Evolutionary conservation across 306 rosid species (phyloP).

Genomic region (Rosa rugosa): DNA sequence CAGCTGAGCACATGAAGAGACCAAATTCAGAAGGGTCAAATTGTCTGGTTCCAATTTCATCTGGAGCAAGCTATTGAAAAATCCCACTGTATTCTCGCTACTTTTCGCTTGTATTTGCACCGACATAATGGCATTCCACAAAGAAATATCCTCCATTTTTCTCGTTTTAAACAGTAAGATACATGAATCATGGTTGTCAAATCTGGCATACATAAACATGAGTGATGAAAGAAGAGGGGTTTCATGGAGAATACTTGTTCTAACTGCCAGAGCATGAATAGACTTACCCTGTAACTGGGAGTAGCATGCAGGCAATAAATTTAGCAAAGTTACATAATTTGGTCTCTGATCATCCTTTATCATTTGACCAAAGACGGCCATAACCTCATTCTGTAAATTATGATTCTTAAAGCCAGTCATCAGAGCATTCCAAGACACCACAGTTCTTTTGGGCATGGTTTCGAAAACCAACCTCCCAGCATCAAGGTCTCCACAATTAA

Average conservation of each 20-base stretch:
- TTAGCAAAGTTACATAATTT: slow-evolving; percentile 28
- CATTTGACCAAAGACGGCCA: slow-evolving; percentile 26
- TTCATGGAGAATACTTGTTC: slow-evolving; percentile 18
- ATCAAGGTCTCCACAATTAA: slow-evolving; percentile 35
- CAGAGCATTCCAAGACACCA: slow-evolving; percentile 39
- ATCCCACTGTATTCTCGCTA: slow-evolving; percentile 16
- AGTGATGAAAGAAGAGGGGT: slow-evolving; percentile 31
- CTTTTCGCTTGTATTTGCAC: slow-evolving; percentile 19
- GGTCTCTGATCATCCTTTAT: slow-evolving; percentile 25
- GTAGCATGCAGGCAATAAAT: slow-evolving; percentile 32
- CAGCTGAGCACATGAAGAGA: slow-evolving; percentile 32
- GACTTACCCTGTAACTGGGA: slow-evolving; percentile 37
- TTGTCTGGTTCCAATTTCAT: slow-evolving; percentile 34
- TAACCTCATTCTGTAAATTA: slow-evolving; percentile 21
- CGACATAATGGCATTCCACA: slow-evolving; percentile 39
- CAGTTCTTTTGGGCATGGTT: slow-evolving; percentile 25
- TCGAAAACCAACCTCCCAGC: slow-evolving; percentile 31
- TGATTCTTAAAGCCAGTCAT: slow-evolving; percentile 35
- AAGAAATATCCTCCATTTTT: slow-evolving; percentile 25
- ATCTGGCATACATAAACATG: slow-evolving; percentile 39
- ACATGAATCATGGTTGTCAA: slow-evolving; percentile 16
- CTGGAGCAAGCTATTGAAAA: slow-evolving; percentile 24
- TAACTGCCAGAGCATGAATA: slow-evolving; percentile 27
- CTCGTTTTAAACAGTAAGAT: slow-evolving; percentile 26
- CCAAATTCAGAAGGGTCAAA: slow-evolving; percentile 27